A percentile compares a stretch with the other conserved stretches of the same genome.
These are phyloP conservation scores for Podaxis sp. DNA, from an alignment of 768 basidiomycete genomes.

Conservation along the genomic window DNA sequence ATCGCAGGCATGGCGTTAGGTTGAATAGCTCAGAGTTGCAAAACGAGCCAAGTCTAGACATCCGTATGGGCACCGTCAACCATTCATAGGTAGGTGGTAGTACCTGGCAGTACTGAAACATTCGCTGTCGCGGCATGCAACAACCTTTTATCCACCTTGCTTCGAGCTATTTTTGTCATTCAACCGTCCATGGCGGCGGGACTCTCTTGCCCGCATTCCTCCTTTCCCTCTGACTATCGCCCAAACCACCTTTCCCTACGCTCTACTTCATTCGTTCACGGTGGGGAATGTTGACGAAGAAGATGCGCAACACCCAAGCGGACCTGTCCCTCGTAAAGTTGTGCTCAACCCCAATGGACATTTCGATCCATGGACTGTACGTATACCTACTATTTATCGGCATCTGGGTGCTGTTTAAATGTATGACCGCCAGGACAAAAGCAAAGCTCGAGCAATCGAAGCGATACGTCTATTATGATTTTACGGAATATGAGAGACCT, in stretches of 20 bases:
- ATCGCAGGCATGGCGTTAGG: background rate
- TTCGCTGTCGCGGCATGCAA: background rate
- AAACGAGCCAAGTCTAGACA: background rate
- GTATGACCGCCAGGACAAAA: background rate
- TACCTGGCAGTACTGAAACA: background rate
- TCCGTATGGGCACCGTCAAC: background rate
- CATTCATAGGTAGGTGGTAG: background rate
- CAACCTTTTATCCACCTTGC: background rate
- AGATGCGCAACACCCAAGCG: background rate
- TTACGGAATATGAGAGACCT: too few species aligned
- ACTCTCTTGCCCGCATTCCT: background rate
- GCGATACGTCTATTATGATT: background rate
- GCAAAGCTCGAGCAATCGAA: background rate
- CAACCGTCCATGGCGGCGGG: background rate
- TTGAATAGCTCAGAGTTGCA: background rate
- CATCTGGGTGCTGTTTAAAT: background rate
- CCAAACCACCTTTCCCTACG: background rate
- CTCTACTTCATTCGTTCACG: background rate
- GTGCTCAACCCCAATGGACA: background rate
- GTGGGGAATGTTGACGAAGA: conserved; percentile 5
- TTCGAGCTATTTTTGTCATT: conserved; percentile 5
- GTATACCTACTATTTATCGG: background rate
- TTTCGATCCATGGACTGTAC: conserved; percentile 4
- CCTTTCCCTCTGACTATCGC: background rate
- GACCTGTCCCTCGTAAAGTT: background rate